Percentiles rank a stretch among this genome's conserved stretches.
Conservation (phyloP, 2,329 filamentous ascomycete genomes). For the Seiridium cupressi region DNA sequence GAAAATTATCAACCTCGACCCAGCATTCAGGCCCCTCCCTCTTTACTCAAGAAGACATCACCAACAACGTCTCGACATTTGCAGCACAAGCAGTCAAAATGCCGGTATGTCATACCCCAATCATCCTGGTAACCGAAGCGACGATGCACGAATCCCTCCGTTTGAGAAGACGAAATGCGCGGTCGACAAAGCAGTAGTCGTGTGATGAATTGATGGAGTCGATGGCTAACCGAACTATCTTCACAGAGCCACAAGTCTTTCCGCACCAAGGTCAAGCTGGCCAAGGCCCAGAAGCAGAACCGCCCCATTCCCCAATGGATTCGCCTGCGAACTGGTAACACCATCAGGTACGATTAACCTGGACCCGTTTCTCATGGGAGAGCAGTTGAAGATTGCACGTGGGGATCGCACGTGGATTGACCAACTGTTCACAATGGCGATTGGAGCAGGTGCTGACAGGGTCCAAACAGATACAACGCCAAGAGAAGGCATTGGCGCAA, state of each 20-base stretch:
- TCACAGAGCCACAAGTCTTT: slow-evolving; percentile 97
- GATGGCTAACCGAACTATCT: slow-evolving; percentile 8
- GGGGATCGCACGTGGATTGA: too few species aligned
- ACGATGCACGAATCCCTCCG: neutral
- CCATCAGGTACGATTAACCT: slow-evolving; percentile 80
- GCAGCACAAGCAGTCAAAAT: slow-evolving; percentile 37
- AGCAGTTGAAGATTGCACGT: neutral
- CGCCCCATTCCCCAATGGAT: slow-evolving; percentile 99
- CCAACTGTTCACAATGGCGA: too few species aligned
- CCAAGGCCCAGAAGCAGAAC: slow-evolving; percentile 99
- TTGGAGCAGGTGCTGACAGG: too few species aligned
- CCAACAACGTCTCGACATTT: slow-evolving; percentile 32
- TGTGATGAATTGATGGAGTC: neutral
- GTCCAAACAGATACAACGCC: slow-evolving; percentile 86
- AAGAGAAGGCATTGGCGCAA: slow-evolving; percentile 99
- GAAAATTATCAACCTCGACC: neutral
- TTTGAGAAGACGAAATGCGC: neutral
- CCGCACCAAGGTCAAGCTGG: slow-evolving; percentile 99
- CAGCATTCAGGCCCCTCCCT: neutral
- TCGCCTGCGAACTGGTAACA: slow-evolving; percentile 96
- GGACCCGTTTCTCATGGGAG: neutral
- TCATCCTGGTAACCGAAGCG: neutral
- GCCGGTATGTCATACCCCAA: slow-evolving; percentile 31
- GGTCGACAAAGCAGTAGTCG: neutral
- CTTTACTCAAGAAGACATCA: slow-evolving; percentile 17